Evolutionary conservation across 352 stramenopile genomes (phyloP).

Genomic region (Phytophthora crassamura): DNA sequence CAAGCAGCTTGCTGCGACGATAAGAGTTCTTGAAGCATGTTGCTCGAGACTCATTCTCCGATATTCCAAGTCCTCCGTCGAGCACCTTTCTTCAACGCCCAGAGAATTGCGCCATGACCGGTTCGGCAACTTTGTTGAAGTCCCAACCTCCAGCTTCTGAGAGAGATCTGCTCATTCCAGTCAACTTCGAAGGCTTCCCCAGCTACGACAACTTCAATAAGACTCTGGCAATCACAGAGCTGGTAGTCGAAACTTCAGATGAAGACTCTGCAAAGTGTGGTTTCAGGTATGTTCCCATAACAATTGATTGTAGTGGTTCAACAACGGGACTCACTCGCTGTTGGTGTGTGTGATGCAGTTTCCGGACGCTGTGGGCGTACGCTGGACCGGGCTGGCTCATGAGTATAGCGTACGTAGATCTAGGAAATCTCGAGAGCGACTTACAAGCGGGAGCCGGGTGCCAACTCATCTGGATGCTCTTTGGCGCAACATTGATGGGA

Average conservation of each 20-base stretch:
- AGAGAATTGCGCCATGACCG: too few relatives aligned
- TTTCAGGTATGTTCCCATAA: constrained; percentile 39
- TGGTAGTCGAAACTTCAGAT: constrained; percentile 58
- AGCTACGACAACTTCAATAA: constrained; percentile 64
- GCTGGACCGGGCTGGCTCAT: constrained; percentile 90
- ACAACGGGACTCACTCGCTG: neutral
- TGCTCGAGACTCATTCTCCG: too few relatives aligned
- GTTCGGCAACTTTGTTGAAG: too few relatives aligned
- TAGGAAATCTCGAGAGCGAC: constrained; percentile 96
- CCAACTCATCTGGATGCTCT: constrained; percentile 93
- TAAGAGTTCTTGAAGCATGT: too few relatives aligned
- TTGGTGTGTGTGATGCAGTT: constrained; percentile 37
- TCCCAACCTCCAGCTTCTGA: too few relatives aligned
- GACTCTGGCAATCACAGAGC: constrained; percentile 50
- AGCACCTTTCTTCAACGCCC: too few relatives aligned
- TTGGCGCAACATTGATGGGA: constrained; percentile 89
- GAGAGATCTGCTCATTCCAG: too few relatives aligned
- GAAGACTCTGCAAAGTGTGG: constrained; percentile 40
- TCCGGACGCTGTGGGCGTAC: constrained; percentile 83
- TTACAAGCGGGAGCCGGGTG: constrained; percentile 93
- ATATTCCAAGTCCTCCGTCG: too few relatives aligned
- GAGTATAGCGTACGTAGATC: constrained; percentile 96
- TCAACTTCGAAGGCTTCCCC: too few relatives aligned
- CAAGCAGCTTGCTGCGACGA: too few relatives aligned
- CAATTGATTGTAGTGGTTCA: constrained; percentile 1